Conservation (phyloP, 73 alveolate species). For the Tetrahymena elliotti region DNA sequence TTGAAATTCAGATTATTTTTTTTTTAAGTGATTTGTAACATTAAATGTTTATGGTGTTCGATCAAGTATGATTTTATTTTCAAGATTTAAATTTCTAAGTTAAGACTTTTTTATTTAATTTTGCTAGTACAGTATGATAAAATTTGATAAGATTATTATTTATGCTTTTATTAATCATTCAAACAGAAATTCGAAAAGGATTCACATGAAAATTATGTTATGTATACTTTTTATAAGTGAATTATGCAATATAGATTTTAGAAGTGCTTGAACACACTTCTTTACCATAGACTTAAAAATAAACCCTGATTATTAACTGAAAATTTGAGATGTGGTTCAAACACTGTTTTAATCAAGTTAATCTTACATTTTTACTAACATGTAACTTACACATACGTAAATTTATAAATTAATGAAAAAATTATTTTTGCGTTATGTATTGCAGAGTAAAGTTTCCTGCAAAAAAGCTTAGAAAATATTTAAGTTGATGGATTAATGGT, state of each 20-base stretch:
- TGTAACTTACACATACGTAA: too few species aligned
- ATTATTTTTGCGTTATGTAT: neutral
- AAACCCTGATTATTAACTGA: neutral
- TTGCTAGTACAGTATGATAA: neutral
- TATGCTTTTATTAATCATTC: neutral
- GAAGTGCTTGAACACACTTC: neutral
- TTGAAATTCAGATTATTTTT: neutral
- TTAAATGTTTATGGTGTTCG: neutral
- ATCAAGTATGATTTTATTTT: neutral
- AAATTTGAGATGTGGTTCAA: neutral
- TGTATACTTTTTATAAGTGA: neutral
- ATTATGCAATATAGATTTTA: neutral
- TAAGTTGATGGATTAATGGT: neutral
- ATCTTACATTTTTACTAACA: neutral
- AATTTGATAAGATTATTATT: neutral
- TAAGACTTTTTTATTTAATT: neutral
- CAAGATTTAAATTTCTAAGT: neutral
- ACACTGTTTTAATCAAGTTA: neutral
- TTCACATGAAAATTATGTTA: neutral
- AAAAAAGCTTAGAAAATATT: too few species aligned
- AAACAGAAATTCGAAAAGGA: neutral
- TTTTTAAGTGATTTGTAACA: neutral
- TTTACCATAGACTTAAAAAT: neutral
- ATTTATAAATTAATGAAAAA: too few species aligned
- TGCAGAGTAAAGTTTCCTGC: neutral